Conservation (phyloP, 352 stramenopile genomes). For the Phytophthora multivora region DNA sequence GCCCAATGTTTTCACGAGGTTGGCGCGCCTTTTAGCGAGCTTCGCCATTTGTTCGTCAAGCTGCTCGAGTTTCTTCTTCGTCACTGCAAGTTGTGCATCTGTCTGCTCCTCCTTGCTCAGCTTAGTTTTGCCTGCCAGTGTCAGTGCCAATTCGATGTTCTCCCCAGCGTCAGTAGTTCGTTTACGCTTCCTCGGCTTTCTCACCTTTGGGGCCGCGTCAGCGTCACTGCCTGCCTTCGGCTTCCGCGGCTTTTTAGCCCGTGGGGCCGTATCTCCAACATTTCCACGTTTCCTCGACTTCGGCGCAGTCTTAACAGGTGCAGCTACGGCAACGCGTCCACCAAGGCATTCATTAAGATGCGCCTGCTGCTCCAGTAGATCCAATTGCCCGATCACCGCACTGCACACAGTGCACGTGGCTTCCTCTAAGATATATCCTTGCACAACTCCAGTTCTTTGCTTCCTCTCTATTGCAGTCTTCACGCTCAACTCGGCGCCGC, state of each 20-base stretch:
- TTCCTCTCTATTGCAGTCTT: neutral
- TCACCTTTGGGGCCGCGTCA: conserved; percentile 24
- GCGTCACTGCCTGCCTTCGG: conserved; percentile 4
- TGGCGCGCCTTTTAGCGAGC: conserved; percentile 44
- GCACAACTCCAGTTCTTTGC: conserved; percentile 1
- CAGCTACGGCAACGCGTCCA: conserved; percentile 9
- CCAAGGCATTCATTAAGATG: conserved; percentile 45
- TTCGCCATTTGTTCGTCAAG: conserved; percentile 55
- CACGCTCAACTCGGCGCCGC: neutral
- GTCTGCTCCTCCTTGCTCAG: conserved; percentile 46
- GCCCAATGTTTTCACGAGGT: conserved; percentile 51
- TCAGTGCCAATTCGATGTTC: conserved; percentile 42
- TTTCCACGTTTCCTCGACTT: conserved; percentile 32
- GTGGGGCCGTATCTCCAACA: conserved; percentile 5
- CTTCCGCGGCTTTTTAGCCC: conserved; percentile 27
- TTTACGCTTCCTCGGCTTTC: conserved; percentile 39
- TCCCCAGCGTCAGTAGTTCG: conserved; percentile 10
- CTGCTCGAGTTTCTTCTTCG: conserved; percentile 50
- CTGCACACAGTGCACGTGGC: conserved; percentile 35
- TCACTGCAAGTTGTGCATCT: conserved; percentile 46
- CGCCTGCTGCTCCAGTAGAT: conserved; percentile 43
- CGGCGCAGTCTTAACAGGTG: neutral
- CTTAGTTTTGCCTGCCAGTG: conserved; percentile 42
- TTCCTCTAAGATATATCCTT: conserved; percentile 12
- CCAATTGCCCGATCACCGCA: conserved; percentile 31